Evolutionary conservation across 805 yeast species (phyloP), one percentile per base, ranked within the genome.

Genomic region (Myxozyma vanderwaltii): DNA sequence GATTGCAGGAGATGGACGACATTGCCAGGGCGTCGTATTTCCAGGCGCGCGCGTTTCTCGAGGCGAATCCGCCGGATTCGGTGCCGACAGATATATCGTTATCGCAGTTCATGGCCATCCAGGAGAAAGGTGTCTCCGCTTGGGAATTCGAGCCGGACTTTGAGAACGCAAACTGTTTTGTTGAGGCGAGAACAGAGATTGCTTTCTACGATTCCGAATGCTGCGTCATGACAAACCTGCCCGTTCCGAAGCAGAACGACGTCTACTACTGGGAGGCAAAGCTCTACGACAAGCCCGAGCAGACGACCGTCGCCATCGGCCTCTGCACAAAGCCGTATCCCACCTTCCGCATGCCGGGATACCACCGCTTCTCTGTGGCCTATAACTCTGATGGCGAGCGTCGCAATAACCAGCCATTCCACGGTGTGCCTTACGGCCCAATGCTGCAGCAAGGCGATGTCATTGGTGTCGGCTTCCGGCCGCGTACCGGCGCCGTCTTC

Each of bases 251-350:
- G 67, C 82, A 81, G 60, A 91, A 88, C 70, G 94, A 89, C 54
- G 92, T 89, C 3, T 90, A 89, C 69, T 91, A 92, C 75, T 90
- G 87, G 76, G 98, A 91, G 70, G 82, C 86, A 41, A 94, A 94
- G 69, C 81, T 94, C 1, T 91, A 84, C 73, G 90, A 86, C 40
- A 77, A 82, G 54, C 84, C 87, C 1, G 71, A 67, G n/a, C 74
- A 71, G 43, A 73, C 82, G 0, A 60, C 55, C 23, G 67, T 92
- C 0, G 83, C 96, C 0, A 77, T 94, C 19, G 99, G 99, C 0
- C 69, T 94, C 2, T 81, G 91, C 0, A 83, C 95, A 0, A 82
- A 84, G 63, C 99, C 99, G 5, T 94, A 94, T 69, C 99, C 99
- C 1, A 84, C 86, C 74, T 94, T 94, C 74, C 79, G 97, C 66